These are phyloP conservation scores for Leccinum obscurum DNA, from an alignment of 768 basidiomycete genomes.

Conservation along the genomic window DNA sequence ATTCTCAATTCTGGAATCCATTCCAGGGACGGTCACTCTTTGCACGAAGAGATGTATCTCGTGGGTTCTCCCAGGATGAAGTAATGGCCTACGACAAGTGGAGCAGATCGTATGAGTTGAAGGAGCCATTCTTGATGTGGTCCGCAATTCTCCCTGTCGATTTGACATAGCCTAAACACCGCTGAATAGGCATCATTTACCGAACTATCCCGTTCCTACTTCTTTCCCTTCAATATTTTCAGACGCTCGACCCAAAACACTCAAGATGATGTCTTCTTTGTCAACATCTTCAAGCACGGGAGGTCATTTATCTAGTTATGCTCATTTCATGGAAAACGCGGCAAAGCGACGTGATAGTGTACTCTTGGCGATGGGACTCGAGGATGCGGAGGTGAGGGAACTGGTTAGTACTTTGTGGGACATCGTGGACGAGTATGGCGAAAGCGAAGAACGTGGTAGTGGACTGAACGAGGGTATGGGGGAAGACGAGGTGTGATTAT, in stretches of 20 bases:
- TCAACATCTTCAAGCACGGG: slow-evolving; percentile 42
- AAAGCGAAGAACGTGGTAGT: slow-evolving; percentile 22
- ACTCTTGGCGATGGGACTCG: slow-evolving; percentile 40
- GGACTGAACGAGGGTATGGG: slow-evolving; percentile 20
- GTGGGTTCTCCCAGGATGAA: slow-evolving; percentile 51
- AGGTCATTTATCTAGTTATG: slow-evolving; percentile 50
- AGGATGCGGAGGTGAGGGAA: slow-evolving; percentile 58
- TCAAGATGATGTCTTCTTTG: slow-evolving; percentile 45
- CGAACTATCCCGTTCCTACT: slow-evolving; percentile 58
- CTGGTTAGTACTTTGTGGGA: slow-evolving; percentile 60
- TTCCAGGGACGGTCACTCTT: slow-evolving; percentile 30
- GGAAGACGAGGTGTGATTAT: slow-evolving; percentile 22
- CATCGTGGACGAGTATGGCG: slow-evolving; percentile 48
- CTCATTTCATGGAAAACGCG: slow-evolving; percentile 47
- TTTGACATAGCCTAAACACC: slow-evolving; percentile 7
- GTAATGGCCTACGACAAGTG: slow-evolving; percentile 41
- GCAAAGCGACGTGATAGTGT: slow-evolving; percentile 40
- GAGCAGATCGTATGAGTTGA: slow-evolving; percentile 32
- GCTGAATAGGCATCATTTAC: slow-evolving; percentile 44
- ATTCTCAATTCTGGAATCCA: background rate
- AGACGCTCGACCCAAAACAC: slow-evolving; percentile 14
- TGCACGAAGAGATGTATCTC: slow-evolving; percentile 53
- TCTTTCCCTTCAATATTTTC: slow-evolving; percentile 56
- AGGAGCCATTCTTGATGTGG: slow-evolving; percentile 38
- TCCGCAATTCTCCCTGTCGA: slow-evolving; percentile 23